phyloP scores from a whole-genome alignment of 768 basidiomycete genomes.

The Tephrocybe rancida region DNA sequence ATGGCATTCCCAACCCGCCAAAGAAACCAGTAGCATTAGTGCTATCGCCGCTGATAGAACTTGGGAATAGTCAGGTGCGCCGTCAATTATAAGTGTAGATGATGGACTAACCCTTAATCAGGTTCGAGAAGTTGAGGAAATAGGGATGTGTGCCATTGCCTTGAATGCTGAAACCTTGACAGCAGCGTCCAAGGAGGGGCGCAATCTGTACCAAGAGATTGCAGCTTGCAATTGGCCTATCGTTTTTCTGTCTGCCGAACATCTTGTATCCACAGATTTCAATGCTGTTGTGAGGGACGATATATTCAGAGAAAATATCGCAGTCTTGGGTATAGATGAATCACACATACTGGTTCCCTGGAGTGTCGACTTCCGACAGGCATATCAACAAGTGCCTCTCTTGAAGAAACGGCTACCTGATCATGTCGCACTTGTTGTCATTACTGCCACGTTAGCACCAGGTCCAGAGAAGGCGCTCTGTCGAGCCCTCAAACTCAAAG shows the following conservation, averaged over 20 bases:
- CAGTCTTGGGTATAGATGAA: slow-evolving; percentile 26
- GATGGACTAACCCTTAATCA: neutral
- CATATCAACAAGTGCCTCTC: slow-evolving; percentile 19
- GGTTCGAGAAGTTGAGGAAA: slow-evolving; percentile 19
- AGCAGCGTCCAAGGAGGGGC: slow-evolving; percentile 13
- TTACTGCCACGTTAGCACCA: slow-evolving; percentile 15
- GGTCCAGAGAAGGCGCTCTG: slow-evolving; percentile 13
- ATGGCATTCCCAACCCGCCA: slow-evolving; percentile 9
- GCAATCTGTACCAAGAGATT: slow-evolving; percentile 21
- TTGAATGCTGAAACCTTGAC: slow-evolving; percentile 20
- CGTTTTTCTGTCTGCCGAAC: slow-evolving; percentile 22
- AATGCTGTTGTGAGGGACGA: slow-evolving; percentile 19
- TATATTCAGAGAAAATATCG: slow-evolving; percentile 19
- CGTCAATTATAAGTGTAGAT: neutral
- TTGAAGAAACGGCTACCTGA: slow-evolving; percentile 16
- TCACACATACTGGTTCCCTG: slow-evolving; percentile 24
- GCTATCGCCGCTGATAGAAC: slow-evolving; percentile 24
- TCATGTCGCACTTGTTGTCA: slow-evolving; percentile 16
- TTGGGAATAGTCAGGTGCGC: slow-evolving; percentile 25
- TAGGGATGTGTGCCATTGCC: slow-evolving; percentile 19
- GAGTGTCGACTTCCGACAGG: slow-evolving; percentile 21
- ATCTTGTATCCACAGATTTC: slow-evolving; percentile 17
- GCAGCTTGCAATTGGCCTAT: slow-evolving; percentile 21
- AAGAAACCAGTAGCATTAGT: slow-evolving; percentile 18
- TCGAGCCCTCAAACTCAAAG: slow-evolving; percentile 1